phyloP scores from a whole-genome alignment of 139 green algal genomes.

The Tetraselmis chui region DNA sequence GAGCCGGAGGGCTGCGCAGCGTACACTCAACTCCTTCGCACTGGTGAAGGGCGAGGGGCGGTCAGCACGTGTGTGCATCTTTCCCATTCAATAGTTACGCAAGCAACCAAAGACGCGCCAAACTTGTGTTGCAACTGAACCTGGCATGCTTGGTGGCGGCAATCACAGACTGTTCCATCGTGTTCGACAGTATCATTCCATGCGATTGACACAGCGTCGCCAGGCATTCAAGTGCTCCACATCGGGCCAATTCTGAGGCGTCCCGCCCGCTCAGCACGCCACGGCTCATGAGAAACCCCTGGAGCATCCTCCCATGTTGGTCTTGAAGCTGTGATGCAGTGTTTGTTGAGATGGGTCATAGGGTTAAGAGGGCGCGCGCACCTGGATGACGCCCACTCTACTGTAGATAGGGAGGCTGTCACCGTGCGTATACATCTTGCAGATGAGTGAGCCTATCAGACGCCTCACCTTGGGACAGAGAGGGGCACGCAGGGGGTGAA shows the following conservation, averaged over 20 bases:
- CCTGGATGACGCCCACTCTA: conserved; percentile 50
- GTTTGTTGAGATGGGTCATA: background rate
- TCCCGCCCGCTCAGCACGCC: background rate
- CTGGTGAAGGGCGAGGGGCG: too few species aligned
- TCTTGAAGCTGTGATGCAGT: background rate
- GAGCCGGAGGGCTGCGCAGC: conserved; percentile 39
- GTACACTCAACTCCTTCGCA: conserved; percentile 8
- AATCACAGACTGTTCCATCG: conserved; percentile 34
- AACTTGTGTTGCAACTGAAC: too few species aligned
- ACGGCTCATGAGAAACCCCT: background rate
- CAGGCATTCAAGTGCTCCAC: conserved; percentile 48
- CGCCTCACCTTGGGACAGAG: conserved; percentile 55
- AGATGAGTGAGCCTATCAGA: conserved; percentile 53
- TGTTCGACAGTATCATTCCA: conserved; percentile 44
- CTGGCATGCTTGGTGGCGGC: conserved; percentile 39
- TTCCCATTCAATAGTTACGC: too few species aligned
- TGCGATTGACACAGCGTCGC: conserved; percentile 39
- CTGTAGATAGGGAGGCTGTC: conserved; percentile 69
- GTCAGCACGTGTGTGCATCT: too few species aligned
- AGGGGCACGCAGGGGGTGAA: background rate
- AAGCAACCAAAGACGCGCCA: too few species aligned
- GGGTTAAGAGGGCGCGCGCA: background rate
- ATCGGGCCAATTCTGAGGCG: background rate
- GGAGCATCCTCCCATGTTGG: background rate
- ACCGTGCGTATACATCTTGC: conserved; percentile 49